Conservation (phyloP, 2,329 filamentous ascomycete genomes). For the Polychaeton citri region DNA sequence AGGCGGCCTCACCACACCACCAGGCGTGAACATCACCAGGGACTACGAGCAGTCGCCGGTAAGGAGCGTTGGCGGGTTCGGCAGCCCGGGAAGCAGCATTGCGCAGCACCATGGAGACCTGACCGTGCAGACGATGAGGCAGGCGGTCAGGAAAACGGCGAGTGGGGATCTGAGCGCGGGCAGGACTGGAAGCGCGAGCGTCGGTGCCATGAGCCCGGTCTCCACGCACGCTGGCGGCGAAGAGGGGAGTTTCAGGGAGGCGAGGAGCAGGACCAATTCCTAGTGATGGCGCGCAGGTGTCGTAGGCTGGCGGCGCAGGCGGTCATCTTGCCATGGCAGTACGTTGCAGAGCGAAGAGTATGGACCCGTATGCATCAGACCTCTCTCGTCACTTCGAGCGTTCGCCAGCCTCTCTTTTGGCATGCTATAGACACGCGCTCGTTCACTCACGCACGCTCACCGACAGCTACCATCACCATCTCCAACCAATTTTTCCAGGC, state of each 20-base stretch:
- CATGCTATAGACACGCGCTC: too few relatives aligned
- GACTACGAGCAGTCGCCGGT: slow-evolving; percentile 9
- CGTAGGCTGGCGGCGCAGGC: too few relatives aligned
- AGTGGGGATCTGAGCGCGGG: slow-evolving; percentile 57
- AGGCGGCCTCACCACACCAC: slow-evolving; percentile 22
- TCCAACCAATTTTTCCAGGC: too few relatives aligned
- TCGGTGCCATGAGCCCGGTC: slow-evolving; percentile 20
- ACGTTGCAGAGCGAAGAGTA: too few relatives aligned
- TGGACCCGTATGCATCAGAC: too few relatives aligned
- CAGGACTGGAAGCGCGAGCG: slow-evolving; percentile 24
- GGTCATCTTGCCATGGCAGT: too few relatives aligned
- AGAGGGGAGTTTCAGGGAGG: slow-evolving; percentile 6
- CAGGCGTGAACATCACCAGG: slow-evolving; percentile 32
- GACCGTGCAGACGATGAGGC: slow-evolving; percentile 86
- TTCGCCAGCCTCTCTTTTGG: too few relatives aligned
- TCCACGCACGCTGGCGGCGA: slow-evolving; percentile 5
- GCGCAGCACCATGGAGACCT: slow-evolving; percentile 49
- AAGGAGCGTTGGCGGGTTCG: slow-evolving; percentile 1
- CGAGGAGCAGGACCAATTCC: slow-evolving; percentile 15
- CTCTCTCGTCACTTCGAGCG: too few relatives aligned
- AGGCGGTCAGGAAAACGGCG: slow-evolving; percentile 72
- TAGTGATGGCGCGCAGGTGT: too few relatives aligned
- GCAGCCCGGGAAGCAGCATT: slow-evolving; percentile 7
- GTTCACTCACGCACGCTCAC: too few relatives aligned
- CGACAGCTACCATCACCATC: too few relatives aligned